phyloP scores from a whole-genome alignment of 768 basidiomycete species.

The Boletus barrowsii region DNA sequence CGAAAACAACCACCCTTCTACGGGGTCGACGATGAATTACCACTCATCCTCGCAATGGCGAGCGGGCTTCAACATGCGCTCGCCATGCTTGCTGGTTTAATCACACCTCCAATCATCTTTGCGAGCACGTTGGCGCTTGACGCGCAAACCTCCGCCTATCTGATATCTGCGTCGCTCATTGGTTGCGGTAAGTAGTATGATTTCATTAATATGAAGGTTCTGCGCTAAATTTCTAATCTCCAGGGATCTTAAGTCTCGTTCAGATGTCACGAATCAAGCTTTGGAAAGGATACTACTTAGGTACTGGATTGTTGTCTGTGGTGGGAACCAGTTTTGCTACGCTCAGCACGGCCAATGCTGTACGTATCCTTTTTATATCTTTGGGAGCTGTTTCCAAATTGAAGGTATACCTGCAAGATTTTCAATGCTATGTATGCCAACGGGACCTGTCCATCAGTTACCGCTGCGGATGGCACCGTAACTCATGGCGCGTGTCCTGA shows the following conservation, averaged over 20 bases:
- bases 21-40: constrained; percentile 66
- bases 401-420: constrained; percentile 40
- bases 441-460: constrained; percentile 69
- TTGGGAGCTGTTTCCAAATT: neutral
- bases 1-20: constrained; percentile 66
- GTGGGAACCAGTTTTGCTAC: constrained; percentile 83
- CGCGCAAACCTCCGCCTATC: constrained; percentile 58
- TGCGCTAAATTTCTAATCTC: neutral
- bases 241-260: constrained; percentile 71
- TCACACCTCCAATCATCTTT: constrained; percentile 83
- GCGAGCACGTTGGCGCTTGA: constrained; percentile 61
- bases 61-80: constrained; percentile 75
- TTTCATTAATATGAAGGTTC: neutral
- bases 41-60: constrained; percentile 67
- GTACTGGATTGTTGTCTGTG: constrained; percentile 78
- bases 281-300: constrained; percentile 62
- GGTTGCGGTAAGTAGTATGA: constrained; percentile 54
- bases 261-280: constrained; percentile 74
- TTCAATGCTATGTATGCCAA: constrained; percentile 75
- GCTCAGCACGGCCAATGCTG: constrained; percentile 67
- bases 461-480: constrained; percentile 54
- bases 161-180: constrained; percentile 80
- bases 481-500: constrained; percentile 67
- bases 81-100: constrained; percentile 80
- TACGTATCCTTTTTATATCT: constrained; percentile 28